Percentiles rank a stretch among this genome's conserved stretches.
Conservation (phyloP, 2,329 filamentous ascomycete genomes). For the Coniochaeta sp. region DNA sequence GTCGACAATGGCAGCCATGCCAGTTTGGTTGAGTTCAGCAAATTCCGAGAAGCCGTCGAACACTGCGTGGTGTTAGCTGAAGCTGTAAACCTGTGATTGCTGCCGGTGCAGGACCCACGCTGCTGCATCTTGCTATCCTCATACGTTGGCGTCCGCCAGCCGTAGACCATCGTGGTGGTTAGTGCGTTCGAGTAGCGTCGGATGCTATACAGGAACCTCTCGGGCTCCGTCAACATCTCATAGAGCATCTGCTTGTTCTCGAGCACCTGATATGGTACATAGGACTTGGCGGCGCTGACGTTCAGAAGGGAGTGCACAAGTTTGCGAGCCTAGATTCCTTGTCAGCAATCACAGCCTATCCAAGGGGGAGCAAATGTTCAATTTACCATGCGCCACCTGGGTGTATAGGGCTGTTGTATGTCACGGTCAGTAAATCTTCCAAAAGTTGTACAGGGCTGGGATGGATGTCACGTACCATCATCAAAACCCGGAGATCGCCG, state of each 20-base stretch:
- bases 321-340: constrained; percentile 13
- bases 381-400: constrained; percentile 11
- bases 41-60: constrained; percentile 36
- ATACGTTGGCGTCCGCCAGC: constrained; percentile 33
- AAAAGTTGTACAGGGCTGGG: constrained; percentile 14
- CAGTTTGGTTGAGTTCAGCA: constrained; percentile 30
- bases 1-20: constrained; percentile 36
- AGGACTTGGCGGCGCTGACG: constrained; percentile 34
- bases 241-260: constrained; percentile 48
- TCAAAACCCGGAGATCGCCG: constrained; percentile 15
- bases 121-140: constrained; percentile 35
- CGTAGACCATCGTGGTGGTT: constrained; percentile 44
- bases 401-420: constrained; percentile 7
- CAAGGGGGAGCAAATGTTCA: neutral
- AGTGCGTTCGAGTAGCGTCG: constrained; percentile 41
- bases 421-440: constrained; percentile 8
- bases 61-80: too few species aligned
- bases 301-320: constrained; percentile 37
- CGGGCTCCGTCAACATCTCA: constrained; percentile 36
- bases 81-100: neutral
- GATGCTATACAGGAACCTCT: constrained; percentile 35
- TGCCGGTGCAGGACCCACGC: too few species aligned
- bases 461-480: constrained; percentile 9
- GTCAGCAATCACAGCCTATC: constrained; percentile 13
- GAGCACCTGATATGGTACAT: constrained; percentile 48